Evolutionary conservation across 2,329 filamentous ascomycete genomes (phyloP).

Genomic region (Pezicula radicicola): DNA sequence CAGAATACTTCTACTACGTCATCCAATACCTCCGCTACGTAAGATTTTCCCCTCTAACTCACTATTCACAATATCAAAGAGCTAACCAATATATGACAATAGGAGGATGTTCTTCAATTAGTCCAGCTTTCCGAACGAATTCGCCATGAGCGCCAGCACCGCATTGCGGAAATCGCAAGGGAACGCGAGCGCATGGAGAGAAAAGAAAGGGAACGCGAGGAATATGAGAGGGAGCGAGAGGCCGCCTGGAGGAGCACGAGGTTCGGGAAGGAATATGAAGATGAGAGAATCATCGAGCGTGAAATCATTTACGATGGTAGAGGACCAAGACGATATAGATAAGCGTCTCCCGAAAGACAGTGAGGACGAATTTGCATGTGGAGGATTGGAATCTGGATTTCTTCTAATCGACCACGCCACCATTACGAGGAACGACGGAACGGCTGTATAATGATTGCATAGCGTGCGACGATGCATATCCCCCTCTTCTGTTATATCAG

Average conservation of each 20-base stretch:
- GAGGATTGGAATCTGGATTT: neutral
- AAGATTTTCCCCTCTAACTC: constrained; percentile 38
- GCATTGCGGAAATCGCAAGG: constrained; percentile 51
- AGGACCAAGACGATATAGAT: constrained; percentile 1
- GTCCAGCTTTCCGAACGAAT: constrained; percentile 83
- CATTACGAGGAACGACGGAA: neutral
- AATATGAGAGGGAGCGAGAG: constrained; percentile 32
- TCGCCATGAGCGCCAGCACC: constrained; percentile 56
- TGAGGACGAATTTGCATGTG: neutral
- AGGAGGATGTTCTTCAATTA: constrained; percentile 86
- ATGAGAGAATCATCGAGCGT: constrained; percentile 64
- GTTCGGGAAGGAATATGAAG: constrained; percentile 42
- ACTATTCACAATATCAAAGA: neutral
- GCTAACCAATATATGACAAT: constrained; percentile 12
- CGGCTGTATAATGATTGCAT: neutral
- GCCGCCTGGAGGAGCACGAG: constrained; percentile 17
- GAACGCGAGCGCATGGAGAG: constrained; percentile 51
- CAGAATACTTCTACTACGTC: constrained; percentile 84
- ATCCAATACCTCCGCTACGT: constrained; percentile 89
- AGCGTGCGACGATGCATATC: neutral
- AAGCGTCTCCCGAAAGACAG: neutral
- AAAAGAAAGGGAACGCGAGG: constrained; percentile 37
- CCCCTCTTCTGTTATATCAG: no score
- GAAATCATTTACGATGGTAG: constrained; percentile 60
- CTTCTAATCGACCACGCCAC: no score